phyloP scores from a whole-genome alignment of 768 basidiomycete species.

The Phanerochaete sordida region DNA sequence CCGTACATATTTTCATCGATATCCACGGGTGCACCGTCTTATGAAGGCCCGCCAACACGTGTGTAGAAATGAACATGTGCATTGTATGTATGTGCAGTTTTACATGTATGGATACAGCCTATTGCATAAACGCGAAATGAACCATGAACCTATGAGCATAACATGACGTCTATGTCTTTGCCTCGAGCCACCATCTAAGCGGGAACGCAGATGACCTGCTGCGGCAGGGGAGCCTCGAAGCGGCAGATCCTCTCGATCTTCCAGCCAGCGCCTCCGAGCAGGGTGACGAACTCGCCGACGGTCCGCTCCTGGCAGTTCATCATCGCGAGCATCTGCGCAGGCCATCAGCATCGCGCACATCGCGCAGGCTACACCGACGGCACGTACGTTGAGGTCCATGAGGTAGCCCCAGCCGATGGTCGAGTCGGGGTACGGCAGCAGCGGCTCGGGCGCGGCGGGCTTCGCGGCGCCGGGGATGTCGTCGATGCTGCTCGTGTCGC shows the following conservation, averaged over 20 bases:
- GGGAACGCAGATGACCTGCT: slow-evolving; percentile 3
- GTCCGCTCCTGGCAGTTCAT: slow-evolving; percentile 9
- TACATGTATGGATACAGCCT: too few species aligned
- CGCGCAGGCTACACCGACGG: neutral
- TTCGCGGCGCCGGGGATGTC: slow-evolving; percentile 25
- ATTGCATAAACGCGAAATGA: too few species aligned
- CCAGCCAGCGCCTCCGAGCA: slow-evolving; percentile 19
- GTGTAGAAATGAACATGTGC: too few species aligned
- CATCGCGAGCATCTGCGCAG: slow-evolving; percentile 1
- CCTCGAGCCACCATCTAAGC: neutral
- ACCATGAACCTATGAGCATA: too few species aligned
- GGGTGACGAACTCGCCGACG: neutral
- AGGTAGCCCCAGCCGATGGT: slow-evolving; percentile 16
- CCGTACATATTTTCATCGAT: too few species aligned
- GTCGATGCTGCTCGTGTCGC: slow-evolving; percentile 6
- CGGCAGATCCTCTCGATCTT: slow-evolving; percentile 21
- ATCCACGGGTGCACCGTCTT: too few species aligned
- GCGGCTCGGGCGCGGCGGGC: slow-evolving; percentile 20
- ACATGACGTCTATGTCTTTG: too few species aligned
- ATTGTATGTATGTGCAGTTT: too few species aligned
- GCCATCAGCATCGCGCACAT: neutral
- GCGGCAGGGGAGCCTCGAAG: slow-evolving; percentile 2
- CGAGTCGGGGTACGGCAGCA: slow-evolving; percentile 26
- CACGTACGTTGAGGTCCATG: slow-evolving; percentile 25
- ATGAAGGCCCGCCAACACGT: too few species aligned